These are phyloP conservation scores for Zalaria sp. DNA, from an alignment of 2,329 filamentous ascomycete species.

Conservation along the genomic window DNA sequence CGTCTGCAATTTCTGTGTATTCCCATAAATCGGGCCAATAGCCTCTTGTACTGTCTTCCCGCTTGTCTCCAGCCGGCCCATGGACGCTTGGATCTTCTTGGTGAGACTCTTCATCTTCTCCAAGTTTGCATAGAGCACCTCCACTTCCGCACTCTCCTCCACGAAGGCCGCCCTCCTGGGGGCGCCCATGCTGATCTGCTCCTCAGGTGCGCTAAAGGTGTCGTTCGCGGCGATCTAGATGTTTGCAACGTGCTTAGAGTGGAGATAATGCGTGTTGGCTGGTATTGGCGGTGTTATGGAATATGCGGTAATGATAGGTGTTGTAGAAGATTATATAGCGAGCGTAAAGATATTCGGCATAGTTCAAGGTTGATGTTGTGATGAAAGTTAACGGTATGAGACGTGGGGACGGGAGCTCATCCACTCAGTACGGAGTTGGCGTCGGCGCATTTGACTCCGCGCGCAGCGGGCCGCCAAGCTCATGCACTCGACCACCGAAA, in stretches of 20 bases:
- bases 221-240: neutral
- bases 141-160: slow-evolving; percentile 54
- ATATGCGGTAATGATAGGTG: too few species aligned
- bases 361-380: too few species aligned
- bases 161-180: slow-evolving; percentile 44
- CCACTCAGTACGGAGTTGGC: too few species aligned
- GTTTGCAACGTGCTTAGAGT: neutral
- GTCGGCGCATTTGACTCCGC: too few species aligned
- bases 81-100: slow-evolving; percentile 85
- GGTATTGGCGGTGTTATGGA: too few species aligned
- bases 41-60: slow-evolving; percentile 86
- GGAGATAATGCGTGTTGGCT: neutral
- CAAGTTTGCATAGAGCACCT: slow-evolving; percentile 54
- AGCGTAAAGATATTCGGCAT: too few species aligned
- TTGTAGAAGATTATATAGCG: too few species aligned
- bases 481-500: too few species aligned
- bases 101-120: slow-evolving; percentile 89
- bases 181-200: slow-evolving; percentile 33
- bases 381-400: too few species aligned
- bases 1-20: slow-evolving; percentile 80
- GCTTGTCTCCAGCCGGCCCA: slow-evolving; percentile 70
- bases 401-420: too few species aligned
- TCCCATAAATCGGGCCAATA: slow-evolving; percentile 80
- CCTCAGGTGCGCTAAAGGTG: neutral
- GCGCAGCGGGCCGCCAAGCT: too few species aligned